A percentile compares a stretch with the other conserved stretches of the same genome.
Evolutionary conservation across 2,329 filamentous ascomycete species (phyloP).

Genomic region (Emergomyces africanus): DNA sequence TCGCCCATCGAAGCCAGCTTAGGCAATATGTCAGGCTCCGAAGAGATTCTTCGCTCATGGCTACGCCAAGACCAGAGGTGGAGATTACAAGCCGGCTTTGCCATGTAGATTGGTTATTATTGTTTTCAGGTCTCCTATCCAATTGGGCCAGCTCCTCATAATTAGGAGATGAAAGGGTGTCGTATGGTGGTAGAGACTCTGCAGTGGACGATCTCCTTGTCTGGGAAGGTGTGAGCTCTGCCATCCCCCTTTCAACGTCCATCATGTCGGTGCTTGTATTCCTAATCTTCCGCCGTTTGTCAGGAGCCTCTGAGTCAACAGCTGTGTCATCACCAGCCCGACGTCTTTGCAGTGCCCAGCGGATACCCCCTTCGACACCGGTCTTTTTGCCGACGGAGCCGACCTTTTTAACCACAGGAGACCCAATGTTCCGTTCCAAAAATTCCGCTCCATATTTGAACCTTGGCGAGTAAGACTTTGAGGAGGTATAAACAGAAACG

Average conservation of each 20-base stretch:
- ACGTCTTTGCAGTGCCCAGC: conserved; percentile 58
- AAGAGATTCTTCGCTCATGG: conserved; percentile 80
- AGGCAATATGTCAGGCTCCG: conserved; percentile 76
- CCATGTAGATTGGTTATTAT: conserved; percentile 41
- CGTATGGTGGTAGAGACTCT: conserved; percentile 73
- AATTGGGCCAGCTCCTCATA: conserved; percentile 50
- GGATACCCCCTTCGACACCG: conserved; percentile 73
- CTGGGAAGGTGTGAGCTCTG: conserved; percentile 13
- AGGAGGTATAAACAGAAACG: conserved; percentile 70
- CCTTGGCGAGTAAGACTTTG: conserved; percentile 80
- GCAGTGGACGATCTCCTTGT: conserved; percentile 49
- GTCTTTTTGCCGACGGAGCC: conserved; percentile 72
- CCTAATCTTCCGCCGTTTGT: conserved; percentile 2
- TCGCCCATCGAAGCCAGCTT: conserved; percentile 66
- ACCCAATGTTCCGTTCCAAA: conserved; percentile 71
- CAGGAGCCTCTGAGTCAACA: not conserved
- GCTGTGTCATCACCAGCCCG: conserved; percentile 16
- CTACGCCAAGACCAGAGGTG: conserved; percentile 79
- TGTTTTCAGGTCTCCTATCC: conserved; percentile 16
- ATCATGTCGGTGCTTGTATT: conserved; percentile 33
- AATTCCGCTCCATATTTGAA: conserved; percentile 86
- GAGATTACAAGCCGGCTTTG: conserved; percentile 76
- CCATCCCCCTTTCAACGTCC: conserved; percentile 36
- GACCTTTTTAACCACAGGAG: conserved; percentile 75
- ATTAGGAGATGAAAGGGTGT: conserved; percentile 60